Conservation (phyloP, 202 grass and related monocot species). For the Tripidium arundinaceum region DNA sequence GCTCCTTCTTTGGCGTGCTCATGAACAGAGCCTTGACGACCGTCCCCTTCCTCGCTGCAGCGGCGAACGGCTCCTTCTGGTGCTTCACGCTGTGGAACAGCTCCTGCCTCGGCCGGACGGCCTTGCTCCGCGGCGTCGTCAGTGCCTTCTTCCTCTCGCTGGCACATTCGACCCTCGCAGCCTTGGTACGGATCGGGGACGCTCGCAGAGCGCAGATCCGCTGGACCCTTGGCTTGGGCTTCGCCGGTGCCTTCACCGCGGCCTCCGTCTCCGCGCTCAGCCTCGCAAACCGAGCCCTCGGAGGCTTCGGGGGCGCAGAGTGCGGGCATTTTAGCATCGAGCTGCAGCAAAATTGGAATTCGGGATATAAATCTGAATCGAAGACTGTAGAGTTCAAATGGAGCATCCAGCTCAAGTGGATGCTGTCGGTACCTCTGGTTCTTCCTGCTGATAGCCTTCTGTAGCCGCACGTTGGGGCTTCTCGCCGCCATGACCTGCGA, state of each 20-base stretch:
- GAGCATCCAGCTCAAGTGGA: background rate
- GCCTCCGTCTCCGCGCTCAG: slow-evolving; percentile 46
- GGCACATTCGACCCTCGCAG: slow-evolving; percentile 4
- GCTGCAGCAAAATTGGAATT: slow-evolving; percentile 25
- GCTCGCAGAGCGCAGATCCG: slow-evolving; percentile 31
- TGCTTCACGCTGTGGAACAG: slow-evolving; percentile 54
- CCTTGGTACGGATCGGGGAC: slow-evolving; percentile 38
- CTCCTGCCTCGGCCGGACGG: slow-evolving; percentile 27
- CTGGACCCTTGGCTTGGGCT: slow-evolving; percentile 34
- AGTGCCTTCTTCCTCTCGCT: slow-evolving; percentile 51
- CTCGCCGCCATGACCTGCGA: slow-evolving; percentile 83
- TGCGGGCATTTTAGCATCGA: slow-evolving; percentile 67
- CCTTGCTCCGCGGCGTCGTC: slow-evolving; percentile 49
- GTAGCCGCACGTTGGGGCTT: slow-evolving; percentile 75
- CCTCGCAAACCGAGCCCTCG: slow-evolving; percentile 51
- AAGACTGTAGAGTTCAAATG: background rate
- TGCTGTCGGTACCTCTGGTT: slow-evolving; percentile 34
- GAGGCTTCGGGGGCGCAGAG: slow-evolving; percentile 64
- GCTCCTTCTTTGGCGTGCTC: slow-evolving; percentile 43
- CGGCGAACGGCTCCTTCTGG: slow-evolving; percentile 24
- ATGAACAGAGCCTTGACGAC: slow-evolving; percentile 56
- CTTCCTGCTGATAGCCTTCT: slow-evolving; percentile 42
- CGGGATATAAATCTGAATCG: background rate
- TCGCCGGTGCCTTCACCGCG: slow-evolving; percentile 30
- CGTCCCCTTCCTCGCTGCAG: slow-evolving; percentile 33